Base-by-base conservation (phyloP, 139 green algal species). In the Chlorella sp. region DNA sequence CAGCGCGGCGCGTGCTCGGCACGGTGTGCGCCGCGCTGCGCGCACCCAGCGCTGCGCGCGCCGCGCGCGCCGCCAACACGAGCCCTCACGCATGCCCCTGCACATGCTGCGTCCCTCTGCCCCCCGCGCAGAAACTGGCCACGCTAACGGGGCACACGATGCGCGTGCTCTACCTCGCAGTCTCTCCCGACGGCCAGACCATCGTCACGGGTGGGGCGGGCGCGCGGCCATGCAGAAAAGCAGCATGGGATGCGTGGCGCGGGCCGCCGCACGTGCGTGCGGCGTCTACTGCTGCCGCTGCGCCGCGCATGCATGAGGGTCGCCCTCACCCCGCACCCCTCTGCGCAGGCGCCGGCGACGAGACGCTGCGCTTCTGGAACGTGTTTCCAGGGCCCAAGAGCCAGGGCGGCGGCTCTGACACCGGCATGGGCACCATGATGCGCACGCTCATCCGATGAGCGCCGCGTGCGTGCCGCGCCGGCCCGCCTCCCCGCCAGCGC, bases 351-450 rank as follows among this genome's bases (percentile, higher is more conserved):
- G 89, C 89, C 64, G 92, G 91, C 5, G 95, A 99, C 73, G 95
- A 99, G 74, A 98, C 95, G 62, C 82, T 98, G 56, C 88, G 95
- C 35, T 98, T 99, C 77, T 99, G 95, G 95, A 96, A 90, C 74
- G 90, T 98, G 8, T 98, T 98, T 67, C 92, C 92, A 8, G 86
- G 84, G 48, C 69, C 82, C 51, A 91, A 89, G 76, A 66, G 72
- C 3, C 78, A 87, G 62, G 76, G 76, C 56, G 67, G 53, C 9
- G 79, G 60, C 27, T 69, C 74, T 23, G 79, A 81, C 38, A 80
- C 65, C 41, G 71, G 75, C 8, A 81, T 94, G 12, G 79, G 83
- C 11, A 83, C 72, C 40, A 90, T 93, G 84, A 82, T 83, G 51
- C 81, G 88, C 5, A 89, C 88, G n/a, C 82, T 83, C 33, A 94